These are phyloP conservation scores for Wickerhamomyces chambardii DNA, from an alignment of 805 yeast species.

Conservation along the genomic window DNA sequence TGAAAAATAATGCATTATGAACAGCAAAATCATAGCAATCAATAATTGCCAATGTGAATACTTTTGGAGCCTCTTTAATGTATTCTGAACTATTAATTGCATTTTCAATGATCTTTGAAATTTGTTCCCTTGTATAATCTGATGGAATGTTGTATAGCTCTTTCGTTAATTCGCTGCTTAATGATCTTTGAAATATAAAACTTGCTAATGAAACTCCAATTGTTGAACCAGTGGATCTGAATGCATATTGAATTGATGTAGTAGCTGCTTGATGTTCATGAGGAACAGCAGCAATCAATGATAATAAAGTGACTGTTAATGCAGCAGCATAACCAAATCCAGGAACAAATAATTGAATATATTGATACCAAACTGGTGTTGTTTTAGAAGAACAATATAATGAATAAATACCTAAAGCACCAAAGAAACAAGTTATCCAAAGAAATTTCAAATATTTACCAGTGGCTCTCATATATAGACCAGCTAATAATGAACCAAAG, in stretches of 20 bases:
- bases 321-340: constrained; percentile 62
- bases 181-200: constrained; percentile 50
- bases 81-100: constrained; percentile 47
- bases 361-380: constrained; percentile 28
- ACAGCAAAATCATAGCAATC: constrained; percentile 40
- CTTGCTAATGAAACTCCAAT: constrained; percentile 67
- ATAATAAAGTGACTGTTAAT: constrained; percentile 63
- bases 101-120: constrained; percentile 21
- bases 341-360: constrained; percentile 35
- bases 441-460: constrained; percentile 52
- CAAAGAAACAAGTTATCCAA: constrained; percentile 28
- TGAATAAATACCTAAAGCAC: constrained; percentile 37
- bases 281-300: constrained; percentile 72
- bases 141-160: constrained; percentile 12
- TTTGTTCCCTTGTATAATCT: constrained; percentile 10
- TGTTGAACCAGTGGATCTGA: constrained; percentile 82
- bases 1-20: constrained; percentile 37
- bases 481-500: constrained; percentile 57
- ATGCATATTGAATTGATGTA: constrained; percentile 85
- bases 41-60: constrained; percentile 29
- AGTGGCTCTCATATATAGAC: constrained; percentile 56
- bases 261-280: constrained; percentile 69
- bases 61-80: constrained; percentile 34
- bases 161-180: constrained; percentile 21
- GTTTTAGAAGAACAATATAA: constrained; percentile 17